These are phyloP conservation scores for Galerina sulciceps DNA, from an alignment of 768 basidiomycete genomes.

Conservation along the genomic window DNA sequence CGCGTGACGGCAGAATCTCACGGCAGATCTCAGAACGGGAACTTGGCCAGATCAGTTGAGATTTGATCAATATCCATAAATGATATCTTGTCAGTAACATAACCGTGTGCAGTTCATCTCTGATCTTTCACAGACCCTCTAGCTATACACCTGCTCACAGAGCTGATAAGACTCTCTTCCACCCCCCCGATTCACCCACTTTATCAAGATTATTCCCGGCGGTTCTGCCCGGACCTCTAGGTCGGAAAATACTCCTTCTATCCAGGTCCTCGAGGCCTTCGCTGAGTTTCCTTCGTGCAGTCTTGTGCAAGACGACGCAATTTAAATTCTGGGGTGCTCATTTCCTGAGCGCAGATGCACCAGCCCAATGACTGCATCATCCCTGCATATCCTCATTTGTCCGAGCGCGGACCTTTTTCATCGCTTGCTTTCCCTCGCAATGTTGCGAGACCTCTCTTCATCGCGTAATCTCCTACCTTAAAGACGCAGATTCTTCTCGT, in stretches of 20 bases:
- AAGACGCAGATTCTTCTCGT: constrained; percentile 1
- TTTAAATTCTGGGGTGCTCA: constrained; percentile 39
- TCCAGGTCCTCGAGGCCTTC: constrained; percentile 30
- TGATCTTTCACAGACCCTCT: constrained; percentile 17
- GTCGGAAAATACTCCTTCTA: constrained; percentile 23
- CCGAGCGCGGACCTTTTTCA: constrained; percentile 16
- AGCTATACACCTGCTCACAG: not conserved
- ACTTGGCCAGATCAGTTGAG: constrained; percentile 28
- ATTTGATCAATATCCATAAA: constrained; percentile 18
- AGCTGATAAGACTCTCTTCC: constrained; percentile 15
- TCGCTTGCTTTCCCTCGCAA: constrained; percentile 20
- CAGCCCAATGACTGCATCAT: constrained; percentile 19
- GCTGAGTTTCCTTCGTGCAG: constrained; percentile 13
- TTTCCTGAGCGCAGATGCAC: constrained; percentile 18
- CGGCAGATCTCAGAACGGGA: constrained; percentile 31
- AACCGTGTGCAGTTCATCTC: constrained; percentile 20
- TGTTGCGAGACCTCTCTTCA: constrained; percentile 11
- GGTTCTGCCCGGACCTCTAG: constrained; percentile 29
- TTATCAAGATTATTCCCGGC: constrained; percentile 31
- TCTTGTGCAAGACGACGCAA: constrained; percentile 13
- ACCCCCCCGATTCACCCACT: constrained; percentile 24
- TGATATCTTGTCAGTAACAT: constrained; percentile 3
- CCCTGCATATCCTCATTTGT: constrained; percentile 26
- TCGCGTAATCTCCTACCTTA: constrained; percentile 11
- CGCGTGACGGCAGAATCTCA: constrained; percentile 39